Percentiles rank a stretch among this genome's conserved stretches.
Conservation (phyloP, 768 basidiomycete genomes). For the Fomitopsis pulvina region DNA sequence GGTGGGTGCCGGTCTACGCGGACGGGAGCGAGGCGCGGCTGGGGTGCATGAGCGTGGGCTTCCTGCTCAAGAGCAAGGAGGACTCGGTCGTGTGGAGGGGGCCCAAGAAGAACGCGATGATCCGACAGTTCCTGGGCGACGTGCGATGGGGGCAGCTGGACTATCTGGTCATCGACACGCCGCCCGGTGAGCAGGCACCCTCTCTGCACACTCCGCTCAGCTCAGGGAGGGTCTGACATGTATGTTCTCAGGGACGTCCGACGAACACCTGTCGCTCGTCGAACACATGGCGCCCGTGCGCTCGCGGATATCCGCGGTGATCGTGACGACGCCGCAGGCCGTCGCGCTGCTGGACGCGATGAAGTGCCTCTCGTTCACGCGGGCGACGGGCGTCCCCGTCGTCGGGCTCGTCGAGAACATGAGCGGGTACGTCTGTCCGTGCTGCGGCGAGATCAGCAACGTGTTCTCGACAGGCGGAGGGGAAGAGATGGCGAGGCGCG, state of each 20-base stretch:
- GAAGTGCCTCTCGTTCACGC: constrained; percentile 95
- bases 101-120: constrained; percentile 98
- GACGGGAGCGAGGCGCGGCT: constrained; percentile 71
- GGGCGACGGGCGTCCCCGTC: constrained; percentile 78
- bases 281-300: constrained; percentile 89
- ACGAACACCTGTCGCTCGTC: constrained; percentile 93
- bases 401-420: constrained; percentile 96
- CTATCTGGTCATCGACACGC: constrained; percentile 93
- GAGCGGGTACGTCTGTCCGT: constrained; percentile 97
- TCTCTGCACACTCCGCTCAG: neutral
- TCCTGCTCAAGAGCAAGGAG: constrained; percentile 81
- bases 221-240: neutral
- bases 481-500: constrained; percentile 74
- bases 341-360: constrained; percentile 92
- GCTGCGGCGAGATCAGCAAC: constrained; percentile 92
- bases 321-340: constrained; percentile 97
- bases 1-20: constrained; percentile 98
- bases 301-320: constrained; percentile 69
- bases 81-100: constrained; percentile 98
- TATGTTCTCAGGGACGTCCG: constrained; percentile 80
- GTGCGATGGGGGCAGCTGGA: constrained; percentile 95
- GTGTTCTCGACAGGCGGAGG: constrained; percentile 95
- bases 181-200: constrained; percentile 63
- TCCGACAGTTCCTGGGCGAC: constrained; percentile 88
- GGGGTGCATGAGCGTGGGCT: constrained; percentile 96